Conservation (phyloP, 805 yeast genomes). For the Starmera caribaea region DNA sequence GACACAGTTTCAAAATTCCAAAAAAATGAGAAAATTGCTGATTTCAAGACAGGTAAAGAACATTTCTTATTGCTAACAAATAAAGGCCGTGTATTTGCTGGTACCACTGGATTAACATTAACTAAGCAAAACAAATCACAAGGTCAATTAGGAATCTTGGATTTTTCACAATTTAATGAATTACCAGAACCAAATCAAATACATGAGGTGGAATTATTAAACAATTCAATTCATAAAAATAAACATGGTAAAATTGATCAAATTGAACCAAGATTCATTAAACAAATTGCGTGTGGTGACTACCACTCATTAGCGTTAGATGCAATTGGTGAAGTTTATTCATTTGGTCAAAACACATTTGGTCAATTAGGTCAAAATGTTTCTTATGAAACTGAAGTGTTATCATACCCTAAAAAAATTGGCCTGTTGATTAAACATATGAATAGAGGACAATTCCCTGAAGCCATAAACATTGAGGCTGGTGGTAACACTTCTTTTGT, state of each 20-base stretch:
- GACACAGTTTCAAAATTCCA: slow-evolving; percentile 3
- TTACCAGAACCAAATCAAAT: slow-evolving; percentile 40
- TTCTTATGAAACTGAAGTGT: slow-evolving; percentile 51
- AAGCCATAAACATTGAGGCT: slow-evolving; percentile 49
- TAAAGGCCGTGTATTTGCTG: slow-evolving; percentile 50
- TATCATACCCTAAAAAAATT: slow-evolving; percentile 59
- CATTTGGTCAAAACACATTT: slow-evolving; percentile 75
- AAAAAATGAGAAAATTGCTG: slow-evolving; percentile 39
- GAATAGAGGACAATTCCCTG: slow-evolving; percentile 32
- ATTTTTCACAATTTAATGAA: slow-evolving; percentile 51
- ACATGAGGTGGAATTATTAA: slow-evolving; percentile 48
- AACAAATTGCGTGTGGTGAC: slow-evolving; percentile 61
- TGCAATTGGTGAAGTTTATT: slow-evolving; percentile 56
- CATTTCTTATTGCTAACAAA: slow-evolving; percentile 61
- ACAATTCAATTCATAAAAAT: slow-evolving; percentile 27
- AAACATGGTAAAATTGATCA: slow-evolving; percentile 11
- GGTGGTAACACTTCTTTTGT: slow-evolving; percentile 59
- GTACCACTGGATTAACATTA: slow-evolving; percentile 42
- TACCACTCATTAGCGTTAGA: slow-evolving; percentile 69
- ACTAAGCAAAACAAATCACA: slow-evolving; percentile 28
- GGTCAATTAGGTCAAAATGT: slow-evolving; percentile 82
- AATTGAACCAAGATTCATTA: slow-evolving; percentile 34
- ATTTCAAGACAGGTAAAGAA: slow-evolving; percentile 49
- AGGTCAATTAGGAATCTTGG: slow-evolving; percentile 85
- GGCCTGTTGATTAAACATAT: slow-evolving; percentile 31